These are phyloP conservation scores for Populus pruinosa DNA, from an alignment of 345 rosid genomes.

Conservation along the genomic window DNA sequence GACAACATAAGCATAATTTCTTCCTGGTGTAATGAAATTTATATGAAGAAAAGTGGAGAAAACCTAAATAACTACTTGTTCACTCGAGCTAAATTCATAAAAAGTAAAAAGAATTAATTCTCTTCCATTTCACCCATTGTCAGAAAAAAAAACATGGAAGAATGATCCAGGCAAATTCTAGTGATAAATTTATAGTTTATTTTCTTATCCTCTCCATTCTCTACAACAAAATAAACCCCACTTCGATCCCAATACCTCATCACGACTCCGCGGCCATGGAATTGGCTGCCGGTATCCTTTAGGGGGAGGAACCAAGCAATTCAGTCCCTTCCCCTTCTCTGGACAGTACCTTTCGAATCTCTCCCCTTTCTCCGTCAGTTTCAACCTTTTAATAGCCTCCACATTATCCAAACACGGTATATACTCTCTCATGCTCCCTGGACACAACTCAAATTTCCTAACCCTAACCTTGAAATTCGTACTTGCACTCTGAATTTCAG, in stretches of 20 bases:
- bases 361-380: constrained; percentile 79
- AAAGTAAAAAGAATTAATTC: not conserved
- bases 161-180: not conserved
- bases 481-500: constrained; percentile 15
- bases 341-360: constrained; percentile 87
- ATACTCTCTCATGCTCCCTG: constrained; percentile 61
- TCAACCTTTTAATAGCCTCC: constrained; percentile 56
- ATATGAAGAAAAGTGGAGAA: not conserved
- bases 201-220: not conserved
- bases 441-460: constrained; percentile 48
- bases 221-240: not conserved
- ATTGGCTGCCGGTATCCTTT: constrained; percentile 64
- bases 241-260: constrained; percentile 51
- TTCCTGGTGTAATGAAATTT: not conserved
- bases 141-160: not conserved
- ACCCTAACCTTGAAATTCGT: constrained; percentile 28
- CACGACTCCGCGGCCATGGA: constrained; percentile 94
- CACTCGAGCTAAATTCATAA: not conserved
- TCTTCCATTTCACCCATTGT: not conserved
- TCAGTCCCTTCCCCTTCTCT: constrained; percentile 48
- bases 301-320: constrained; percentile 80
- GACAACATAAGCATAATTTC: not conserved
- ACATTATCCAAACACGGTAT: constrained; percentile 89
- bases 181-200: not conserved
- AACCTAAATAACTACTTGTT: not conserved